phyloP scores from a whole-genome alignment of 345 rosid genomes.

The Eucalyptus decipiens region DNA sequence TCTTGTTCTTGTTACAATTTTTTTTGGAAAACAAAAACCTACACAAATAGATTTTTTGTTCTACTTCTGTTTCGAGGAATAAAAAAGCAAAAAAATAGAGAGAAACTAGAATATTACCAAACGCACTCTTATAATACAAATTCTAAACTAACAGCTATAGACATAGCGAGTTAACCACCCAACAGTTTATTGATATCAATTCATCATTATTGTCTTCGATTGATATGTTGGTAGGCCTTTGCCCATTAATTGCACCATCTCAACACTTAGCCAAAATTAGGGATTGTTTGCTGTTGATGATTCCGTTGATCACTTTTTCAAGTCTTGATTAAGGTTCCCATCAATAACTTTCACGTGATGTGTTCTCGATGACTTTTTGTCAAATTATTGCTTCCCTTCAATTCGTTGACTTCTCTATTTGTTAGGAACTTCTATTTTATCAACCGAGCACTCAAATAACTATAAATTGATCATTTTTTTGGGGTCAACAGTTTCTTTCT shows the following conservation, averaged over 20 bases:
- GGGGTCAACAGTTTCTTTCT: background rate
- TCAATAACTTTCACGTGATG: background rate
- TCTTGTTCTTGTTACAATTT: accelerated
- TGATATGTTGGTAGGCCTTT: background rate
- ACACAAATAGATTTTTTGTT: too few relatives aligned
- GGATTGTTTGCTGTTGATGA: background rate
- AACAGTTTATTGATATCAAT: background rate
- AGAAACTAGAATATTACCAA: too few relatives aligned
- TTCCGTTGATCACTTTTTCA: background rate
- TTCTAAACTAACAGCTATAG: background rate
- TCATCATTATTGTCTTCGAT: background rate
- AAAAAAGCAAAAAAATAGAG: too few relatives aligned
- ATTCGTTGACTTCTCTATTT: background rate
- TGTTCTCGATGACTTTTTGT: background rate
- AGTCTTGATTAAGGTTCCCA: background rate
- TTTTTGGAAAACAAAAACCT: too few relatives aligned
- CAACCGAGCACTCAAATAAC: background rate
- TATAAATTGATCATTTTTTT: background rate
- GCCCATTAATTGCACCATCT: background rate
- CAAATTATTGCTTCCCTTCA: background rate
- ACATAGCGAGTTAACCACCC: background rate
- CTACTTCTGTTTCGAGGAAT: accelerated
- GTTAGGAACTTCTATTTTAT: background rate
- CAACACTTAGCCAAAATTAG: background rate
- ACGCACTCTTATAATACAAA: accelerated